Evolutionary conservation across 306 rosid species (phyloP).

Genomic region (Betula pendula): DNA sequence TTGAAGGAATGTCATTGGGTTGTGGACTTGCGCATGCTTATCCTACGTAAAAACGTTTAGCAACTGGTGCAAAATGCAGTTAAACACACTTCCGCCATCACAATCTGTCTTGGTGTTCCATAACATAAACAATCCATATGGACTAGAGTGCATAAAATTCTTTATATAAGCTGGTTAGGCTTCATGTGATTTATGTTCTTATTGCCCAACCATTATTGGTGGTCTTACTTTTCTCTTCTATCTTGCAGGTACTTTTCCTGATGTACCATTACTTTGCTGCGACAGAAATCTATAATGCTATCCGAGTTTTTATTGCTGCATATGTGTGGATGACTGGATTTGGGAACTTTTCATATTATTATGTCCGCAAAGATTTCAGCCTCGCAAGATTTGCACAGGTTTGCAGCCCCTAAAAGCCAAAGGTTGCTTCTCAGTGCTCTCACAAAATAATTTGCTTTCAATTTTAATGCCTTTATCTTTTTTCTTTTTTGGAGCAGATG

Average conservation of each 20-base stretch:
- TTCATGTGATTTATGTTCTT: neutral
- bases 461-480: neutral
- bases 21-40: neutral
- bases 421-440: conserved; percentile 19
- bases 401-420: conserved; percentile 33
- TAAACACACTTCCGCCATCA: neutral
- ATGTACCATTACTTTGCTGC: conserved; percentile 94
- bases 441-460: conserved; percentile 15
- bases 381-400: conserved; percentile 89
- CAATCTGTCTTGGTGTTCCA: neutral
- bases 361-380: conserved; percentile 93
- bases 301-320: conserved; percentile 80
- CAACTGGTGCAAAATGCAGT: neutral
- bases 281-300: conserved; percentile 79
- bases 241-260: conserved; percentile 42
- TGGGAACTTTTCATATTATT: conserved; percentile 94
- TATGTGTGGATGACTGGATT: conserved; percentile 99
- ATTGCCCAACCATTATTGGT: conserved; percentile 24
- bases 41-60: conserved; percentile 14
- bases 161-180: neutral
- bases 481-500: conserved; percentile 66
- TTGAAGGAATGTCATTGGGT: neutral
- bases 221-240: conserved; percentile 3
- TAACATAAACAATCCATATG: neutral
- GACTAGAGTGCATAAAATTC: neutral